phyloP scores from a whole-genome alignment of 2,329 filamentous ascomycete species.

The Whalleya microplaca region DNA sequence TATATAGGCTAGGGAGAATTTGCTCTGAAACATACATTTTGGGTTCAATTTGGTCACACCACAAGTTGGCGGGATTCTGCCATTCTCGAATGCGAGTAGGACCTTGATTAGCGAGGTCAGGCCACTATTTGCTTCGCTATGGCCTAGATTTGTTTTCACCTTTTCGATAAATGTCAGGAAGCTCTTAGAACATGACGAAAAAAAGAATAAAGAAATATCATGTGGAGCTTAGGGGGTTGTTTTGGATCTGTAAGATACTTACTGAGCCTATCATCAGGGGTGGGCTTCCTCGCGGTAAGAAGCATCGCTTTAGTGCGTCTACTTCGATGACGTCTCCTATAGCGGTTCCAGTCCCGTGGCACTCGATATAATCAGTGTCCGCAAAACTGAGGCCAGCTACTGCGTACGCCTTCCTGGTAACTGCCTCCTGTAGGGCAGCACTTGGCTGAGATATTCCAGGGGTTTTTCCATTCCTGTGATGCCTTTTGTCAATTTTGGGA shows the following conservation, averaged over 20 bases:
- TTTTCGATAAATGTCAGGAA: no score
- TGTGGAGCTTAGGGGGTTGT: no score
- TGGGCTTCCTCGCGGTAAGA: background rate
- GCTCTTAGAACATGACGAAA: no score
- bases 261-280: constrained; percentile 18
- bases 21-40: no score
- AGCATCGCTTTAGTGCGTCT: constrained; percentile 18
- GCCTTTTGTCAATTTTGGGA: no score
- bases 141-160: constrained; percentile 23
- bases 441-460: constrained; percentile 50
- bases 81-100: constrained; percentile 10
- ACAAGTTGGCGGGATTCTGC: constrained; percentile 12
- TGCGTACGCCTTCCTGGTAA: constrained; percentile 43
- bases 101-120: constrained; percentile 25
- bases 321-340: constrained; percentile 34
- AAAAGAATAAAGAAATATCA: no score
- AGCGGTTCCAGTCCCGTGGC: constrained; percentile 35
- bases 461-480: constrained; percentile 43
- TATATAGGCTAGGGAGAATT: no score
- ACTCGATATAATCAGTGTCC: constrained; percentile 34
- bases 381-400: constrained; percentile 32
- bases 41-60: constrained; percentile 22
- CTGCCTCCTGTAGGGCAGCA: constrained; percentile 37
- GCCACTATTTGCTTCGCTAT: constrained; percentile 24
- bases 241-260: no score